Evolutionary conservation across 345 rosid species (phyloP).

Genomic region (Eucalyptus sideroxylon): DNA sequence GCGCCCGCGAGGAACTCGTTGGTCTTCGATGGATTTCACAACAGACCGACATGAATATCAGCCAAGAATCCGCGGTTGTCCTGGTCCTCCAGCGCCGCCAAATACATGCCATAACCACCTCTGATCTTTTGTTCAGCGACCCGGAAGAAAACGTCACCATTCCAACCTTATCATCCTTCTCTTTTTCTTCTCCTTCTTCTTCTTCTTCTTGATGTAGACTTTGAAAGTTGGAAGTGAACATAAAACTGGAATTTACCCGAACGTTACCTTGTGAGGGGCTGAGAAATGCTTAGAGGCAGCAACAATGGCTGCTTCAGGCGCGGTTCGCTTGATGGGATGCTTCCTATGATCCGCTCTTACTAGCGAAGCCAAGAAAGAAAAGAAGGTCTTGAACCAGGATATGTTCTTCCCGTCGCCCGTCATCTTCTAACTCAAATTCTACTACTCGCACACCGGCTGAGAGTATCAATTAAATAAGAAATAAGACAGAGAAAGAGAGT

Average conservation of each 20-base stretch:
- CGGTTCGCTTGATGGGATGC: neutral
- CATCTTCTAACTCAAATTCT: neutral
- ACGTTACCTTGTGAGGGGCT: neutral
- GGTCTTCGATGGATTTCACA: neutral
- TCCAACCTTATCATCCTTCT: neutral
- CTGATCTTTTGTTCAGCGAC: neutral
- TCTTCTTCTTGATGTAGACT: neutral
- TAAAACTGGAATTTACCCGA: neutral
- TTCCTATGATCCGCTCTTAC: neutral
- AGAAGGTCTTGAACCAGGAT: neutral
- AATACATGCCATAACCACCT: neutral
- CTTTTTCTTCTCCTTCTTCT: neutral
- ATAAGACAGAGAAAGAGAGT: neutral
- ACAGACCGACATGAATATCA: neutral
- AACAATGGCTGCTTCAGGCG: neutral
- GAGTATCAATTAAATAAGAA: neutral
- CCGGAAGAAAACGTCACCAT: neutral
- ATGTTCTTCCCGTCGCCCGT: neutral
- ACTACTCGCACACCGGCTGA: neutral
- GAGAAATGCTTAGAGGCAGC: neutral
- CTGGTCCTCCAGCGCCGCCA: neutral
- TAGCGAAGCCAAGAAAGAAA: neutral
- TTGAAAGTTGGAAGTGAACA: neutral
- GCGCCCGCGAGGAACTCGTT: neutral
- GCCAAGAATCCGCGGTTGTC: neutral